Conservation (phyloP, 352 stramenopile genomes). For the Thraustochytrium striatum region DNA sequence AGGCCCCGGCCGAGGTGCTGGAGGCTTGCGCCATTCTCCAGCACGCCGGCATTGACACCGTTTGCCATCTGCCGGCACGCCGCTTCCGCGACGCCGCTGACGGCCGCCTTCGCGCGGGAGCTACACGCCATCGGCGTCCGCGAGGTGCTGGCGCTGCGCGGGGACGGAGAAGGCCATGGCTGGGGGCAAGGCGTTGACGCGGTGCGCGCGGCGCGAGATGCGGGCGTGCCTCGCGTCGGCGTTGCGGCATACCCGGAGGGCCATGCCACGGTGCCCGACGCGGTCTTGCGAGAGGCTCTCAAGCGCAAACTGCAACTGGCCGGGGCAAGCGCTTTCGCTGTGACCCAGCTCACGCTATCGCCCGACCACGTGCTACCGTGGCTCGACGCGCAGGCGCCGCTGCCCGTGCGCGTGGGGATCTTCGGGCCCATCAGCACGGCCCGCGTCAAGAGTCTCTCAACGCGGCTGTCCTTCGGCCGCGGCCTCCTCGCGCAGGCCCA, state of each 20-base stretch:
- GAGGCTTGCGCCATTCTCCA: background rate
- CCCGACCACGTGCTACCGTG: background rate
- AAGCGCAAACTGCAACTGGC: background rate
- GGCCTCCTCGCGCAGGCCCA: background rate
- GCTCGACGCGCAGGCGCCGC: background rate
- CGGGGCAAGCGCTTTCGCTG: background rate
- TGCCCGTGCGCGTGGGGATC: background rate
- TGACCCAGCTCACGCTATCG: background rate
- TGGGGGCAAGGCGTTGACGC: background rate
- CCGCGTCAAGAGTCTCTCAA: background rate
- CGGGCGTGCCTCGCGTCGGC: background rate
- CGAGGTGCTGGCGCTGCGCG: conserved; percentile 4
- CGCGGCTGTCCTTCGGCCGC: background rate
- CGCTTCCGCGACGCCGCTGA: background rate
- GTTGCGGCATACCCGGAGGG: conserved; percentile 16
- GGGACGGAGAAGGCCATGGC: background rate
- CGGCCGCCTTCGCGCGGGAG: background rate
- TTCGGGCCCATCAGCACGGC: background rate
- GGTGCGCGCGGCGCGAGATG: background rate
- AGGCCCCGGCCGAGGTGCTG: background rate
- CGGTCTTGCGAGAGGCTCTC: background rate
- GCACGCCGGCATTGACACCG: background rate
- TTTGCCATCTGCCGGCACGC: background rate
- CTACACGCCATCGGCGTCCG: background rate
- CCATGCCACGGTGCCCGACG: background rate